Evolutionary conservation across 2,329 filamentous ascomycete genomes (phyloP), one percentile per base, ranked within the genome.

Genomic region (Claviceps purpurea): DNA sequence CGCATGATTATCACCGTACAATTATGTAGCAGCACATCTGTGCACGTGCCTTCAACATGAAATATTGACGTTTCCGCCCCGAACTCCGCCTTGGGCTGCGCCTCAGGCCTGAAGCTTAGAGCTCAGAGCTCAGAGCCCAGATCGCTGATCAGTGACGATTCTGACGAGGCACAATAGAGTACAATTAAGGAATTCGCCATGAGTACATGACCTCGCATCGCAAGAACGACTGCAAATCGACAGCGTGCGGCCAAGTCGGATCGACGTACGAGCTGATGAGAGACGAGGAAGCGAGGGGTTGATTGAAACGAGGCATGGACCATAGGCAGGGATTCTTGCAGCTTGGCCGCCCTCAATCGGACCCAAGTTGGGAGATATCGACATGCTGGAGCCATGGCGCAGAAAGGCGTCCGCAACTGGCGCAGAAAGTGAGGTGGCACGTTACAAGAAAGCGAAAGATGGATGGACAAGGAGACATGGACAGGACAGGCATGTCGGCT

Each of bases 381-480:
- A 40, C 34, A 16, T 50, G 38, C 22, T 50, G 34, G 49, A 46
- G 41, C 34, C 49, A 46, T 50, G 49, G 34, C 49, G 49, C 34
- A 26, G 42, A 50, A 22, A 16, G 48, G 42, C 42, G 30, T 40
- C 34, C 16, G 46, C 42, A 34, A 14, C 22, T 34, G 24, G 38
- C 50, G 43, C 50, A 40, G 34, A 38, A 11, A 47, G 18, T 16
- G 16, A n/a, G 38, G 24, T 42, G 22, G 24, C 11, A 51, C 47
- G 24, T 37, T 47, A 41, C 44, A 42, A 16, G 43, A 30, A 20
- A 41, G 40, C n/a, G 26, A 8, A 42, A 22, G 37, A 39, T 42
- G 24, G 22, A 47, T 42, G 22, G 44, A 39, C 18, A 39, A 39
- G 30, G 30, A 34, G 30, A 34, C 30, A 34, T 34, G 30, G 30